phyloP scores from a whole-genome alignment of 2,329 filamentous ascomycete species.

The Fusarium sacchari region DNA sequence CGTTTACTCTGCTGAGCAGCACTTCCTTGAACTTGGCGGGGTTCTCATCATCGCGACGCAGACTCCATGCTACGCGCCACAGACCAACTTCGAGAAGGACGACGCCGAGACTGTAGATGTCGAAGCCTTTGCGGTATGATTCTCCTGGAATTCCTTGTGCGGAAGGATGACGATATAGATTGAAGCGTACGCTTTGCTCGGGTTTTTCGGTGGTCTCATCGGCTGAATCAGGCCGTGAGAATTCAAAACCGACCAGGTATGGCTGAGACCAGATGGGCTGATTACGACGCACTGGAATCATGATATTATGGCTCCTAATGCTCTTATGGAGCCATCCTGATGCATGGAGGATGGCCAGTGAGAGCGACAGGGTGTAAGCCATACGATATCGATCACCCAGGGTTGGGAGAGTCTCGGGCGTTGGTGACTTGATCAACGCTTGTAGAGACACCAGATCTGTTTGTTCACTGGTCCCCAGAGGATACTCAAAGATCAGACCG shows the following conservation, averaged over 20 bases:
- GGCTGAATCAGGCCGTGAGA: background rate
- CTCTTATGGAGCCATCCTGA: constrained; percentile 17
- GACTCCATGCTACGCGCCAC: background rate
- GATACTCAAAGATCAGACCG: background rate
- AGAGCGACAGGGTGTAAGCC: background rate
- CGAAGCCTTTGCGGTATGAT: background rate
- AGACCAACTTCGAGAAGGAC: constrained; percentile 9
- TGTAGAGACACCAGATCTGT: background rate
- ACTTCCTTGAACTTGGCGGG: background rate
- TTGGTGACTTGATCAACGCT: background rate
- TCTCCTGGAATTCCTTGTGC: constrained; percentile 8
- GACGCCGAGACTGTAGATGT: constrained; percentile 16
- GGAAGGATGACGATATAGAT: constrained; percentile 1
- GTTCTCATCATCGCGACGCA: background rate
- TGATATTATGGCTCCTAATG: constrained; percentile 12
- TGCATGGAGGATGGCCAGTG: background rate
- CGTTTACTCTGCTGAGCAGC: background rate
- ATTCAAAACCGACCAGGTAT: constrained; percentile 8
- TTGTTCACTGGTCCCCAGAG: background rate
- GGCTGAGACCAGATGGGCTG: constrained; percentile 4
- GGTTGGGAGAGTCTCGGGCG: background rate
- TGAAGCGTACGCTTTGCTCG: background rate
- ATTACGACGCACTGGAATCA: background rate
- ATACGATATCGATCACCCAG: constrained; percentile 8
- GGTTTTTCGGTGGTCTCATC: constrained; percentile 8